These are phyloP conservation scores for Lunularia cruciata DNA, from an alignment of 225 moss, liverwort and hornwort genomes.

Conservation along the genomic window DNA sequence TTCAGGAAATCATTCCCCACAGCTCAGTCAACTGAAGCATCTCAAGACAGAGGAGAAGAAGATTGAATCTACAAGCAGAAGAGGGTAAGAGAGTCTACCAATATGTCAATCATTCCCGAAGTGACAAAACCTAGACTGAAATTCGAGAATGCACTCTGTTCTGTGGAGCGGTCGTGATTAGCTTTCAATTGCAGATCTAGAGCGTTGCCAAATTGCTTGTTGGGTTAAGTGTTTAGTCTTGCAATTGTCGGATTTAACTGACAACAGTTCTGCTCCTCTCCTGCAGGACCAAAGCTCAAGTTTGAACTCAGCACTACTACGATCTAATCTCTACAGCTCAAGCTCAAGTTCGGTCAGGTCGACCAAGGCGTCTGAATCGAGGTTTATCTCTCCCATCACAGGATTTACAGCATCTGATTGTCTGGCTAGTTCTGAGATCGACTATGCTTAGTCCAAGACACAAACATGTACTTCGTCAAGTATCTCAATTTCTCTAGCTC, in stretches of 20 bases:
- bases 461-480: too few relatives aligned
- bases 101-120: too few relatives aligned
- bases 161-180: too few relatives aligned
- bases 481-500: too few relatives aligned
- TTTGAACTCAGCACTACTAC: background rate
- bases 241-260: background rate
- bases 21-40: conserved; percentile 14
- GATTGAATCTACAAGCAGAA: background rate
- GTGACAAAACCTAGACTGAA: too few relatives aligned
- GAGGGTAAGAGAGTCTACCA: too few relatives aligned
- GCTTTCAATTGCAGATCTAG: too few relatives aligned
- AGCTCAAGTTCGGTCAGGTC: conserved; percentile 15
- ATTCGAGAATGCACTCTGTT: background rate
- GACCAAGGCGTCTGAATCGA: conserved; percentile 9
- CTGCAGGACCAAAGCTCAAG: conserved; percentile 6
- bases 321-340: background rate
- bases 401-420: too few relatives aligned
- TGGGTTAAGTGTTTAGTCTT: background rate
- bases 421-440: too few relatives aligned
- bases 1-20: conserved; percentile 1
- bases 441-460: too few relatives aligned
- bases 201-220: background rate
- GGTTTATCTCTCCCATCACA: background rate
- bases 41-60: conserved; percentile 6
- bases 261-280: too few relatives aligned